phyloP scores from a whole-genome alignment of 768 basidiomycete genomes.

The Lentinula edodes region DNA sequence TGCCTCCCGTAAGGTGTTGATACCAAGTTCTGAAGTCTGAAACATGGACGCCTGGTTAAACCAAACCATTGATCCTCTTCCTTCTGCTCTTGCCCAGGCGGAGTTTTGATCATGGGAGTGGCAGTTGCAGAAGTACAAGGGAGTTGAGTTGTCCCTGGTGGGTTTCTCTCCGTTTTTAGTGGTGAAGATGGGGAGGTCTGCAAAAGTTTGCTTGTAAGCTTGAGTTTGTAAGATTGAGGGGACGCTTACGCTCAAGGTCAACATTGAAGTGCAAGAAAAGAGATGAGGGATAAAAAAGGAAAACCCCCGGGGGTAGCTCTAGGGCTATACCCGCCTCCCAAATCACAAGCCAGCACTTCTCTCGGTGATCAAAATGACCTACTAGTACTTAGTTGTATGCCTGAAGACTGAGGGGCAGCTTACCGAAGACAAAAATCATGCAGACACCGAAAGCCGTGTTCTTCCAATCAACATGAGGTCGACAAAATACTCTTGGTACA shows the following conservation, averaged over 20 bases:
- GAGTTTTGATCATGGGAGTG: neutral
- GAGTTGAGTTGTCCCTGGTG: neutral
- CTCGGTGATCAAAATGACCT: constrained; percentile 15
- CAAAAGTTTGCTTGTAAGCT: no score
- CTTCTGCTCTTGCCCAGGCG: neutral
- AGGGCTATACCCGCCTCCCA: constrained; percentile 28
- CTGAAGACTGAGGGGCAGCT: no score
- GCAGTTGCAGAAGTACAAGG: neutral
- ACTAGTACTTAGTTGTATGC: no score
- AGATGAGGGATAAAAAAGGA: constrained; percentile 22
- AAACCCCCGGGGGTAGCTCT: constrained; percentile 25
- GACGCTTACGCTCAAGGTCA: no score
- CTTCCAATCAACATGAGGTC: no score
- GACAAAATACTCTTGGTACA: no score
- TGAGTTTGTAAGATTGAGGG: no score
- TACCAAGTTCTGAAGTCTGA: neutral
- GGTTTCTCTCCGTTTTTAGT: neutral
- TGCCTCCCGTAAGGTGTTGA: neutral
- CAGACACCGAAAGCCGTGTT: constrained; percentile 24
- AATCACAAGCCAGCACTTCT: constrained; percentile 23
- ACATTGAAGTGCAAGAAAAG: neutral
- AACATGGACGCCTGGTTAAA: constrained; percentile 9
- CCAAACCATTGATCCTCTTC: constrained; percentile 2
- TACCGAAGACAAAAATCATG: constrained; percentile 17
- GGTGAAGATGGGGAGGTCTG: neutral